A percentile compares a stretch with the other conserved stretches of the same genome.
These are phyloP conservation scores for Neurospora intermedia DNA, from an alignment of 495 filamentous ascomycete species.

Conservation along the genomic window DNA sequence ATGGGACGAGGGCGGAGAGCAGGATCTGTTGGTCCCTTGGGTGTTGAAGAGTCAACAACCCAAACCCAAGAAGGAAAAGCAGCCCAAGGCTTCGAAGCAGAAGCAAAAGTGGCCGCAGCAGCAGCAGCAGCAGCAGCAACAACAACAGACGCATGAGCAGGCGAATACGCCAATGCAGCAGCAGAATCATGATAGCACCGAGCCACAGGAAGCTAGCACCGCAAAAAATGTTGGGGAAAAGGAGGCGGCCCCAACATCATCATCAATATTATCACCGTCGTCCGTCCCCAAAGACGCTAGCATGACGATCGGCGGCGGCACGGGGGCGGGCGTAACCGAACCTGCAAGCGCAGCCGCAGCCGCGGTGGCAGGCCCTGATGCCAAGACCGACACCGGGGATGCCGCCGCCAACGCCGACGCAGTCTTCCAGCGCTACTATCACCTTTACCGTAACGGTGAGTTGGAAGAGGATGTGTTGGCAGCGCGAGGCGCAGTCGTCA, in stretches of 20 bases:
- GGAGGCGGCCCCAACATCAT: constrained; percentile 1
- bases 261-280: neutral
- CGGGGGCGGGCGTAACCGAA: neutral
- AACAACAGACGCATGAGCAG: neutral
- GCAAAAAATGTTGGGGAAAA: constrained; percentile 15
- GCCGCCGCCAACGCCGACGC: constrained; percentile 22
- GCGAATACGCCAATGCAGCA: neutral
- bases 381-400: neutral
- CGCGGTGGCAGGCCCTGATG: neutral
- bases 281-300: neutral
- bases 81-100: constrained; percentile 5
- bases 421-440: constrained; percentile 85
- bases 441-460: constrained; percentile 81
- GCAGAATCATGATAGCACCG: neutral
- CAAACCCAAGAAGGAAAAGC: constrained; percentile 10
- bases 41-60: constrained; percentile 45
- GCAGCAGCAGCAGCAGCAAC: neutral
- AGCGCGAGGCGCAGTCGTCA: constrained; percentile 67
- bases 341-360: neutral
- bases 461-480: constrained; percentile 66
- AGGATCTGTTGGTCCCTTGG: constrained; percentile 97
- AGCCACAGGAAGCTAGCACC: constrained; percentile 3
- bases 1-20: constrained; percentile 77
- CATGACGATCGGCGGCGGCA: neutral
- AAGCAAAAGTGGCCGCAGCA: constrained; percentile 1